phyloP scores from a whole-genome alignment of 2,329 filamentous ascomycete species.

The Penicillium sp. region DNA sequence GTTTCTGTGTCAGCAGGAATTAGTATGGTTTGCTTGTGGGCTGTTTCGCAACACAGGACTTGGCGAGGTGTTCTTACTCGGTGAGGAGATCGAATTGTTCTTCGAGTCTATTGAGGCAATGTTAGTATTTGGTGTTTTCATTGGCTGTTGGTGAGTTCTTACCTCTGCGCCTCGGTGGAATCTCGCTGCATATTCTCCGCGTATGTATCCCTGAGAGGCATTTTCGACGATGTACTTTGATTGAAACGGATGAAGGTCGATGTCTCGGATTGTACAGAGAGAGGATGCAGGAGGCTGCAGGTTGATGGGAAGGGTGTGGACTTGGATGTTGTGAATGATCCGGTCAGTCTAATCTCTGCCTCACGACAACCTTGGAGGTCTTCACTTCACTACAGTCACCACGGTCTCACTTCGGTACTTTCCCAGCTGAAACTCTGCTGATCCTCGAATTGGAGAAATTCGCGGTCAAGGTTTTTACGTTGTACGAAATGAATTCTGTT shows the following conservation, averaged over 20 bases:
- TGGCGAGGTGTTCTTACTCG: background rate
- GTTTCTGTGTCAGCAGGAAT: constrained; percentile 1
- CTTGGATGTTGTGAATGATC: background rate
- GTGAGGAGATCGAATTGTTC: constrained; percentile 5
- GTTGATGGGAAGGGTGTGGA: background rate
- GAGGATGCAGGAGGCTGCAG: background rate
- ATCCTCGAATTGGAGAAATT: background rate
- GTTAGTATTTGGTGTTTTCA: background rate
- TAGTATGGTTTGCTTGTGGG: background rate
- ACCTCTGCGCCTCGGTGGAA: constrained; percentile 9
- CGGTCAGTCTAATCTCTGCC: background rate
- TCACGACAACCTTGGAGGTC: background rate
- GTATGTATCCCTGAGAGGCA: constrained; percentile 4
- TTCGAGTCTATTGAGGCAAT: background rate
- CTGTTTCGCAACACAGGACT: background rate
- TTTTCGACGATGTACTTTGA: background rate
- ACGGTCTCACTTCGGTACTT: background rate
- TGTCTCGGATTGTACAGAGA: background rate
- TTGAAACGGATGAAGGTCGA: background rate
- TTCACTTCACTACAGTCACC: background rate
- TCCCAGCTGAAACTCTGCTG: background rate
- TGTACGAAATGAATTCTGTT: background rate
- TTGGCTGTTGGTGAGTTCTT: background rate
- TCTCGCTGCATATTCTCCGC: constrained; percentile 10
- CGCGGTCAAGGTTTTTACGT: background rate